Conservation (phyloP, 2,329 filamentous ascomycete genomes). For the Fusarium sp. region DNA sequence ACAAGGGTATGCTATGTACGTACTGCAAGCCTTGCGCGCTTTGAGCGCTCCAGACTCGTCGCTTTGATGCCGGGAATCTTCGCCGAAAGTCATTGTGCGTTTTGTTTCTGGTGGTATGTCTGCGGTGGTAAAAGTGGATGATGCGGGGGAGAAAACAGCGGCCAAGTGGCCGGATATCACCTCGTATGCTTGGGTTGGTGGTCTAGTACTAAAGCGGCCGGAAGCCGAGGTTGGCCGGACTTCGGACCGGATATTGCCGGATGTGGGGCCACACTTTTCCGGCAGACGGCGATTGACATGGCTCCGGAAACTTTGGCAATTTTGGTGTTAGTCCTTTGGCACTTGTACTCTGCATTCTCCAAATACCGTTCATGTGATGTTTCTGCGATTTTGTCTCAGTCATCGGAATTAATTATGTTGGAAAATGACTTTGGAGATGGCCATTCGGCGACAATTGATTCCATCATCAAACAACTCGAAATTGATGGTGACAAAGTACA, state of each 20-base stretch:
- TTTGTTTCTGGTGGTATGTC: neutral
- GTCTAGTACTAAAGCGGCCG: conserved; percentile 8
- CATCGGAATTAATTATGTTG: neutral
- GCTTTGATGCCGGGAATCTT: conserved; percentile 15
- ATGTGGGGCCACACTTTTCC: neutral
- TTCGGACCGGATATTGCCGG: conserved; percentile 14
- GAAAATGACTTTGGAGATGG: neutral
- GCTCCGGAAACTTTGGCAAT: conserved; percentile 1
- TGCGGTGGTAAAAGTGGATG: conserved; percentile 17
- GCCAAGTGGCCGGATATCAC: conserved; percentile 25
- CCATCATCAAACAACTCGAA: neutral
- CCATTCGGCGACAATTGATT: neutral
- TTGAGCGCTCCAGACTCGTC: conserved; percentile 17
- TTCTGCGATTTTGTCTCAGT: neutral
- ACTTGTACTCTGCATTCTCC: neutral
- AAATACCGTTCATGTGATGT: neutral
- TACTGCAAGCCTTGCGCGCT: conserved; percentile 23
- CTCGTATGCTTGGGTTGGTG: neutral
- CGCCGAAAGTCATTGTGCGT: conserved; percentile 8
- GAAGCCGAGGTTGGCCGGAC: neutral
- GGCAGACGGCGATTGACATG: neutral
- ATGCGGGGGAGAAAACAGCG: conserved; percentile 6
- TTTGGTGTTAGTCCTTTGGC: conserved; percentile 16
- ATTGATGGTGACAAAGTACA: neutral
- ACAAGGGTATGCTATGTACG: neutral